A percentile compares a stretch with the other conserved stretches of the same genome.
Conservation (phyloP, 2,329 filamentous ascomycete genomes). For the Pseudocercospora pini-densiflorae region DNA sequence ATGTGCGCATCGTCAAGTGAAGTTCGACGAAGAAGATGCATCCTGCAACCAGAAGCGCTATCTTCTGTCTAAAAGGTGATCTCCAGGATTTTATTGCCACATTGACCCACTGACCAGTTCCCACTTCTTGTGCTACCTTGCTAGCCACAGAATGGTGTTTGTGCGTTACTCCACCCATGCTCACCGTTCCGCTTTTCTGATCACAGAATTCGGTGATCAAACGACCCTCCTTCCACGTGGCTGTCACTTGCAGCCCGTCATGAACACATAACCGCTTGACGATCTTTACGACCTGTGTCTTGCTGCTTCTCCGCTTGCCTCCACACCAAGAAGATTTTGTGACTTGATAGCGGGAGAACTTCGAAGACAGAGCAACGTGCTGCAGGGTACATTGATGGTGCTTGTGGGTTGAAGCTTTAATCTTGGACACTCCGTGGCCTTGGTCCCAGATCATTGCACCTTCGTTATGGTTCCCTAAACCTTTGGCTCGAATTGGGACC, state of each 20-base stretch:
- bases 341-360: constrained; percentile 2
- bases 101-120: constrained; percentile 13
- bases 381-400: constrained; percentile 17
- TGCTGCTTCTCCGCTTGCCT: background rate
- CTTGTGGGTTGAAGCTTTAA: constrained; percentile 7
- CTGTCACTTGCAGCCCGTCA: constrained; percentile 1
- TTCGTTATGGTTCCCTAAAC: background rate
- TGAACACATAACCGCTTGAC: constrained; percentile 1
- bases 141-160: constrained; percentile 9
- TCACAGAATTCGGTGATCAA: constrained; percentile 7
- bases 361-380: constrained; percentile 7
- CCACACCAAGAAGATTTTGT: background rate
- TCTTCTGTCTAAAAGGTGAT: constrained; percentile 2
- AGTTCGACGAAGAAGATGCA: background rate
- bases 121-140: constrained; percentile 14
- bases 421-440: background rate
- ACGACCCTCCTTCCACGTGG: constrained; percentile 9
- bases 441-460: background rate
- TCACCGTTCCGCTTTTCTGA: constrained; percentile 11
- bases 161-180: constrained; percentile 1
- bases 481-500: constrained; percentile 4
- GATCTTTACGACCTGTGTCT: constrained; percentile 12
- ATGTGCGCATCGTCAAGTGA: background rate
- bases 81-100: constrained; percentile 7
- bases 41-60: background rate